Percentiles rank a stretch among this genome's conserved stretches.
Conservation (phyloP, 192 early-diverging fungal species). For the Irineochytrium annulatum region DNA sequence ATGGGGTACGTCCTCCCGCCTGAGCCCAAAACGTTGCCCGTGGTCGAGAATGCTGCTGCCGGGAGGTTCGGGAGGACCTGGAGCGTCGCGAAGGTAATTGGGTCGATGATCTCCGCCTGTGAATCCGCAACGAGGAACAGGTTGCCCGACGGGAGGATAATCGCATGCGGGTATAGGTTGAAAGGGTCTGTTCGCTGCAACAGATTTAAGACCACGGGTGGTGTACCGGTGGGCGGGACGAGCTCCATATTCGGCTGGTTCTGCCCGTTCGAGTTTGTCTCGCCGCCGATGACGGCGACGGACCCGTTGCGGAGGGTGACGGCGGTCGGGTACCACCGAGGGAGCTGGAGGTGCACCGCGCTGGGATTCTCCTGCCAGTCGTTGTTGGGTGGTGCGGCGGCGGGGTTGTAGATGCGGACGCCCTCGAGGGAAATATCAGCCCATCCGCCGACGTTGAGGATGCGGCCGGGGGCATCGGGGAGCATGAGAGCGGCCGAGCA, state of each 20-base stretch:
- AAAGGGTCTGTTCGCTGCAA: neutral
- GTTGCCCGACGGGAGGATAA: slow-evolving; percentile 11
- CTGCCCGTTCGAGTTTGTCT: slow-evolving; percentile 14
- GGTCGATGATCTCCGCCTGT: slow-evolving; percentile 1
- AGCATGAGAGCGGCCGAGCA: slow-evolving; percentile 2
- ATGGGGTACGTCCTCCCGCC: slow-evolving; percentile 49
- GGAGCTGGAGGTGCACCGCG: slow-evolving; percentile 13
- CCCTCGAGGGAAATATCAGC: neutral
- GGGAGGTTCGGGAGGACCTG: slow-evolving; percentile 46
- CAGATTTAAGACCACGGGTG: slow-evolving; percentile 1
- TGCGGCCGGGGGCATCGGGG: neutral
- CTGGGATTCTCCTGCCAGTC: no score
- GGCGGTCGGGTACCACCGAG: slow-evolving; percentile 16
- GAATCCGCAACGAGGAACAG: slow-evolving; percentile 8
- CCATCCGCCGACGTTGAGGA: slow-evolving; percentile 4
- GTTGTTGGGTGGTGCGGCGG: no score
- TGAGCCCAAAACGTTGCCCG: neutral
- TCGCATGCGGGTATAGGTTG: slow-evolving; percentile 23
- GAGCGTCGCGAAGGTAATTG: slow-evolving; percentile 27
- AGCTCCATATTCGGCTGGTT: slow-evolving; percentile 8
- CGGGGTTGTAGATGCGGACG: neutral
- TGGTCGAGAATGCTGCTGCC: slow-evolving; percentile 5
- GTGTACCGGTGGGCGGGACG: slow-evolving; percentile 5
- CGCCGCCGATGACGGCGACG: slow-evolving; percentile 53
- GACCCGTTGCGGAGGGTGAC: slow-evolving; percentile 39